phyloP scores from a whole-genome alignment of 805 yeast species.

The Saturnispora bothae region DNA sequence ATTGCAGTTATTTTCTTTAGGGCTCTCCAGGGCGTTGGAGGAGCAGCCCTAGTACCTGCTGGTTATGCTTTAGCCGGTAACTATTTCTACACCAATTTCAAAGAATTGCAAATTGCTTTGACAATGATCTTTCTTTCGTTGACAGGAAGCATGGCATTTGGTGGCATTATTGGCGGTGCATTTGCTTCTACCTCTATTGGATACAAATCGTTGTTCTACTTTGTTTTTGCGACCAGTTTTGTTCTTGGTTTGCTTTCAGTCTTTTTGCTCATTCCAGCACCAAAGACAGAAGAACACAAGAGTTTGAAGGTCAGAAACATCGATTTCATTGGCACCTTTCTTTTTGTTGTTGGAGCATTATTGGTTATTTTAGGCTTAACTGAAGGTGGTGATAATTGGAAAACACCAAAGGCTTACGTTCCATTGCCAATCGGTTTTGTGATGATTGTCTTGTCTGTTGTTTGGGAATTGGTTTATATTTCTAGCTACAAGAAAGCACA shows the following conservation, averaged over 20 bases:
- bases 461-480: constrained; percentile 24
- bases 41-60: constrained; percentile 31
- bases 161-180: constrained; percentile 36
- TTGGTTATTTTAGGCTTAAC: constrained; percentile 35
- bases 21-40: constrained; percentile 37
- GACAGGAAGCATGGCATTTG: constrained; percentile 29
- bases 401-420: constrained; percentile 32
- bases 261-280: constrained; percentile 22
- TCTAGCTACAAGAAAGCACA: constrained; percentile 8
- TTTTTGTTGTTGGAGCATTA: constrained; percentile 28
- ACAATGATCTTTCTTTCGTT: constrained; percentile 13
- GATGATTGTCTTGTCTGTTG: constrained; percentile 19
- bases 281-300: constrained; percentile 20
- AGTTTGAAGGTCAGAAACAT: constrained; percentile 19
- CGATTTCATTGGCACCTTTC: constrained; percentile 28
- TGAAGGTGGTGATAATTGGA: constrained; percentile 36
- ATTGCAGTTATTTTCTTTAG: constrained; percentile 31
- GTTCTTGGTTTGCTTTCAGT: constrained; percentile 16
- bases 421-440: constrained; percentile 31
- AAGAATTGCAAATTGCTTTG: constrained; percentile 12
- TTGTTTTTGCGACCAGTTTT: constrained; percentile 25
- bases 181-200: constrained; percentile 29
- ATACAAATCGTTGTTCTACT: constrained; percentile 30
- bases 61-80: constrained; percentile 16
- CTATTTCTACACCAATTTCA: constrained; percentile 13